These are phyloP conservation scores for Pseudopediastrum boryanum DNA, from an alignment of 139 green algal genomes.

Conservation along the genomic window DNA sequence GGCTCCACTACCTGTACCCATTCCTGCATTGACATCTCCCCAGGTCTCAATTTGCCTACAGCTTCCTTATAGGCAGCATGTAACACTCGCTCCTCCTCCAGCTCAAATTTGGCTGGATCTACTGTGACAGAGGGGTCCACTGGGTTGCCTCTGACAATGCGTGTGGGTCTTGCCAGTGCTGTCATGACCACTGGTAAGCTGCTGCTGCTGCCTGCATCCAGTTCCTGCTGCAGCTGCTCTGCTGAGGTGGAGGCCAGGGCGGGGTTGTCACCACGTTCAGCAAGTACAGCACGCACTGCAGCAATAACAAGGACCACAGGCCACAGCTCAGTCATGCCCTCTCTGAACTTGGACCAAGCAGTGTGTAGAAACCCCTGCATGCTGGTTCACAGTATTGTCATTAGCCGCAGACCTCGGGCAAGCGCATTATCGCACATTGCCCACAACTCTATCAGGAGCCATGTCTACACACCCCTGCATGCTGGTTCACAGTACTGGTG, in stretches of 20 bases:
- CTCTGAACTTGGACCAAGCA: no score
- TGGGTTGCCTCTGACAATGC: conserved; percentile 90
- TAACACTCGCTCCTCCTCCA: conserved; percentile 79
- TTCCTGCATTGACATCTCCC: conserved; percentile 51
- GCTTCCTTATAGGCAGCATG: conserved; percentile 54
- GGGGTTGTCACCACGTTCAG: conserved; percentile 79
- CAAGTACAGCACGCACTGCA: conserved; percentile 85
- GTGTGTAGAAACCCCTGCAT: no score
- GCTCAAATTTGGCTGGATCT: conserved; percentile 73
- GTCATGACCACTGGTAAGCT: conserved; percentile 68
- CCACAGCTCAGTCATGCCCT: no score
- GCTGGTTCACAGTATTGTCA: no score
- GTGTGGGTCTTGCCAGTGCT: conserved; percentile 78
- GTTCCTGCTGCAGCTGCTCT: conserved; percentile 64
- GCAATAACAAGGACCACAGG: no score
- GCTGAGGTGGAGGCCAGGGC: conserved; percentile 71
- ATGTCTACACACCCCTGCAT: no score
- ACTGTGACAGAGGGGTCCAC: conserved; percentile 55
- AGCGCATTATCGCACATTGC: no score
- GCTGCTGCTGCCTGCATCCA: conserved; percentile 50
- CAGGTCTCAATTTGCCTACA: conserved; percentile 22
- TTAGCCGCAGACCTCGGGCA: no score
- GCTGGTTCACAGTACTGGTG: no score
- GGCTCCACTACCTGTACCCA: conserved; percentile 66
- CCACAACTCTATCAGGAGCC: no score